Evolutionary conservation across 2,329 filamentous ascomycete species (phyloP), one percentile per base, ranked within the genome.

Genomic region (Myriosclerotinia scirpicola): DNA sequence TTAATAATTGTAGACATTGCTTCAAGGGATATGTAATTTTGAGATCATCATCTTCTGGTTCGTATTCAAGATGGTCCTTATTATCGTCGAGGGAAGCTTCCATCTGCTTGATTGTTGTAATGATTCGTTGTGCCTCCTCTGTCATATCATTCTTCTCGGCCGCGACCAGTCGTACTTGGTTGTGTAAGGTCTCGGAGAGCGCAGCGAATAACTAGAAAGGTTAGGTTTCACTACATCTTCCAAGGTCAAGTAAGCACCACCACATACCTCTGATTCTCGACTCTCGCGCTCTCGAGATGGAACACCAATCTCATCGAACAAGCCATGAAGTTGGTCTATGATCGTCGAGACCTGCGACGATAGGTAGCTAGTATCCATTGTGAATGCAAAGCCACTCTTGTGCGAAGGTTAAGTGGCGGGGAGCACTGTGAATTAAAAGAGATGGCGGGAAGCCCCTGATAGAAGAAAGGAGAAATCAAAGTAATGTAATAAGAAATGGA

Each of bases 261-360:
- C 61, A 75, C 84, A 76, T 81, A 96, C 93, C 87, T 97, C 92
- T 77, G 91, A 86, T 77, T 98, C 94, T 75, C 95, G 86, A 60
- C 87, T 84, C 77, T 98, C 93, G 75, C 95, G 90, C 79, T 98
- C 95, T 87, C 97, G 93, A 75, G 82, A 87, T 38, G 94, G 87
- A n/a, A 99, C 91, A 67, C 95, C 95, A 75, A 99, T 99, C 77
- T 99, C 94, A 78, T 99, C 95, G 76, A 97, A 99, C 67, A 98
- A 86, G 71, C 90, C 91, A 80, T 98, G 94, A 69, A 99, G 85
- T 80, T 97, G 93, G 78, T 87, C 87, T 77, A 98, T 93, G 76
- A 97, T 97, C 75, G 87, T 92, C 73, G 92, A 95, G 80, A 99
- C 92, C 86, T 98, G 95, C 78, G 96, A 92, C 74, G 92, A 91